Percentiles rank a stretch among this genome's conserved stretches.
phyloP scores from a whole-genome alignment of 805 yeast genomes.

The Ogataea haglerorum region DNA sequence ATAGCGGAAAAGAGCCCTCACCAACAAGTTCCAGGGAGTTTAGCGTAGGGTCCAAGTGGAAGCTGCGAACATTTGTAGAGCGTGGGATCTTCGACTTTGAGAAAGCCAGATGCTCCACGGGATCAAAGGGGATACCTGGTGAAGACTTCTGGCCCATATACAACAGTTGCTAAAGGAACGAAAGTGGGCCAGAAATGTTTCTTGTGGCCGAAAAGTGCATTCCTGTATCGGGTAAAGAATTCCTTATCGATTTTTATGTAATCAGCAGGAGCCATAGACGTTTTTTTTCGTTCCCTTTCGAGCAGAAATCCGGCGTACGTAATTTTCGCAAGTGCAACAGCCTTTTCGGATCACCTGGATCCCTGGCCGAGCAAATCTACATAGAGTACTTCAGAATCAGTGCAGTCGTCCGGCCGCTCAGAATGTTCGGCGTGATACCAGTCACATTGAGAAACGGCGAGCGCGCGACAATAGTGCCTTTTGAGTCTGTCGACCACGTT shows the following conservation, averaged over 20 bases:
- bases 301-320: background rate
- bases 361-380: background rate
- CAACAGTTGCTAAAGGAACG: background rate
- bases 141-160: constrained; percentile 3
- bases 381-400: background rate
- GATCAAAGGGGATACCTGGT: constrained; percentile 22
- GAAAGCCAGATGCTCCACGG: constrained; percentile 23
- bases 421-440: constrained; percentile 3
- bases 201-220: constrained; percentile 6
- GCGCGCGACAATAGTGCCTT: constrained; percentile 55
- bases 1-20: constrained; percentile 39
- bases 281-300: background rate
- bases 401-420: background rate
- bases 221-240: constrained; percentile 6
- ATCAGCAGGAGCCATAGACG: background rate
- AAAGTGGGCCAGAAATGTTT: background rate
- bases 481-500: constrained; percentile 44
- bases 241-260: constrained; percentile 8
- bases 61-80: constrained; percentile 12
- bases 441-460: constrained; percentile 27
- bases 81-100: constrained; percentile 14
- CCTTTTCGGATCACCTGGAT: background rate
- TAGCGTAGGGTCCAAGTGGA: constrained; percentile 14
- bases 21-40: constrained; percentile 25
- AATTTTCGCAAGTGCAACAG: background rate